Evolutionary conservation across 352 stramenopile species (phyloP).

Genomic region (Globisporangium heterothallicum): DNA sequence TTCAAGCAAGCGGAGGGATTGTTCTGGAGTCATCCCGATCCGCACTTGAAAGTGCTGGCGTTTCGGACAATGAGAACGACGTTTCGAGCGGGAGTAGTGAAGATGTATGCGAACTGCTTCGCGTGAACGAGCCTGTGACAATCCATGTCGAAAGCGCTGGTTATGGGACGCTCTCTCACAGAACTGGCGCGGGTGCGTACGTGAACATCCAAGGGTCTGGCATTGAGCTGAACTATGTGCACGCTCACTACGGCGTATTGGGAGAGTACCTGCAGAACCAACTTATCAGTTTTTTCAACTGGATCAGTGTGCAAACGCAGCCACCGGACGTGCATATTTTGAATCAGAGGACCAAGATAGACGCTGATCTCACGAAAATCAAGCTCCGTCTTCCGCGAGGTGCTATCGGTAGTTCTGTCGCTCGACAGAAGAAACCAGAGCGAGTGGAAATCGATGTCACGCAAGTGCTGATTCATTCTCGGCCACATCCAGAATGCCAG

Average conservation of each 20-base stretch:
- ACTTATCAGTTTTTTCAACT: constrained; percentile 61
- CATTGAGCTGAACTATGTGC: constrained; percentile 59
- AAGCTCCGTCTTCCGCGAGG: constrained; percentile 43
- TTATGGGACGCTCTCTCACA: constrained; percentile 38
- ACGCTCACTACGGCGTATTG: constrained; percentile 38
- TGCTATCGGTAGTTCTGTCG: constrained; percentile 31
- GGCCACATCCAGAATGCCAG: constrained; percentile 29
- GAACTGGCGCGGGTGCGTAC: constrained; percentile 33
- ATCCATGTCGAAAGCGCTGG: constrained; percentile 40
- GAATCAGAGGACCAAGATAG: constrained; percentile 53
- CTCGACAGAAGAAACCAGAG: constrained; percentile 39
- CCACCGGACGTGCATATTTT: constrained; percentile 20
- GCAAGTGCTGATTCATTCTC: constrained; percentile 37
- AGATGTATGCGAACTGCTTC: constrained; percentile 43
- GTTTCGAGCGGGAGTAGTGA: constrained; percentile 11
- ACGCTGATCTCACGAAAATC: constrained; percentile 33
- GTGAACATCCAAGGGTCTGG: constrained; percentile 32
- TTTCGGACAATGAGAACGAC: not conserved
- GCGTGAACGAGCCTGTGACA: constrained; percentile 20
- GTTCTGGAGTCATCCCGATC: constrained; percentile 40
- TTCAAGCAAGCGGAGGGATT: constrained; percentile 32
- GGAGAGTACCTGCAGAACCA: constrained; percentile 50
- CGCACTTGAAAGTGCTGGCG: constrained; percentile 1
- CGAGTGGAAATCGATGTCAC: constrained; percentile 45
- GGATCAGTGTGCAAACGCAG: constrained; percentile 46